phyloP scores from a whole-genome alignment of 2,329 filamentous ascomycete species.

The Fusarium setosum region DNA sequence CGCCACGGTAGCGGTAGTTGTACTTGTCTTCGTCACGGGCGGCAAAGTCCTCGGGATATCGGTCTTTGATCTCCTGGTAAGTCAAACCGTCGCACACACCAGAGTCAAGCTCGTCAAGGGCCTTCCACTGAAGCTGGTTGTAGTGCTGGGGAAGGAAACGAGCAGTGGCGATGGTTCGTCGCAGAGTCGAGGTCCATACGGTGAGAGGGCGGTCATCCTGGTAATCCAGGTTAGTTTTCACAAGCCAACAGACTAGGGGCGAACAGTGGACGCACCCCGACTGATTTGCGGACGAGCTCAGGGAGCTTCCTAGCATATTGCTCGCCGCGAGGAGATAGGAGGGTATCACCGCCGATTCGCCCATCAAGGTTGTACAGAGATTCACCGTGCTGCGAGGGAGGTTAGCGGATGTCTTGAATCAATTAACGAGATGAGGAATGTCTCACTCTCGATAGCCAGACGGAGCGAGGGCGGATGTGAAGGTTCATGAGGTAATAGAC shows the following conservation, averaged over 20 bases:
- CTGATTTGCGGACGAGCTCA: conserved; percentile 84
- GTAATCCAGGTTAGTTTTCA: conserved; percentile 22
- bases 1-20: conserved; percentile 98
- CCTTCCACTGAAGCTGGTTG: conserved; percentile 98
- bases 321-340: conserved; percentile 86
- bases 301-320: conserved; percentile 89
- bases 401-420: conserved; percentile 7
- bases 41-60: conserved; percentile 93
- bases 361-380: conserved; percentile 92
- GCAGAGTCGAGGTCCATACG: conserved; percentile 73
- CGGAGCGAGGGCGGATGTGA: conserved; percentile 94
- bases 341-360: conserved; percentile 91
- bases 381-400: conserved; percentile 80
- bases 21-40: conserved; percentile 99
- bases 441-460: conserved; percentile 92
- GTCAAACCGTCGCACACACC: conserved; percentile 97
- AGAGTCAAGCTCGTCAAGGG: conserved; percentile 94
- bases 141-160: conserved; percentile 83
- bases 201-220: conserved; percentile 71
- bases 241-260: neutral
- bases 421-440: neutral
- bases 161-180: conserved; percentile 91
- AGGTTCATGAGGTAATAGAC: conserved; percentile 99
- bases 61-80: conserved; percentile 92
- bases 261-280: conserved; percentile 72